Evolutionary conservation across 768 basidiomycete species (phyloP).

Genomic region (Sporobolomyces roseus): DNA sequence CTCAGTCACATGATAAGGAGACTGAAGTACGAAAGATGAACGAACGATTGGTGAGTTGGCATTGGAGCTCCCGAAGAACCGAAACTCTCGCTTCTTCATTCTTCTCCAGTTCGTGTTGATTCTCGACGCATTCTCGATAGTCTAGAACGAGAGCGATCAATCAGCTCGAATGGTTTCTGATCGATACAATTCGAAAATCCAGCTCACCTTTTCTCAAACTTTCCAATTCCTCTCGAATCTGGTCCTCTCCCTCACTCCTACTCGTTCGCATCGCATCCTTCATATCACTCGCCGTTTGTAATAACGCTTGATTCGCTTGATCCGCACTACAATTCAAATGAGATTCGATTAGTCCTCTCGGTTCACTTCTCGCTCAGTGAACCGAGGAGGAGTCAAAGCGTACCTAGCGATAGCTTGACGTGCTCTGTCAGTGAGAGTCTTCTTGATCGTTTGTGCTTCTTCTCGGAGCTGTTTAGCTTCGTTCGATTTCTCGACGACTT

Average conservation of each 20-base stretch:
- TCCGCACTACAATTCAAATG: not conserved
- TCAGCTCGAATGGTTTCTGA: too few species aligned
- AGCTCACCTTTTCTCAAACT: conserved; percentile 1
- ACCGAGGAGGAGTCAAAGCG: not conserved
- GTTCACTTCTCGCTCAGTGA: too few species aligned
- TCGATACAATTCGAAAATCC: too few species aligned
- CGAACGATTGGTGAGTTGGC: not conserved
- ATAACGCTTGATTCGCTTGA: not conserved
- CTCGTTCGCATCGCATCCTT: too few species aligned
- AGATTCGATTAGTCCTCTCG: not conserved
- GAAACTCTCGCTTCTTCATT: not conserved
- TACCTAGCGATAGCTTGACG: conserved; percentile 4
- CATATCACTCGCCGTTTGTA: too few species aligned
- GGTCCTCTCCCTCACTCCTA: too few species aligned
- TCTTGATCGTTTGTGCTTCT: conserved; percentile 20
- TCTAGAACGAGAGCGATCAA: not conserved
- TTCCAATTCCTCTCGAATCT: not conserved
- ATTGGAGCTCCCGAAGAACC: not conserved
- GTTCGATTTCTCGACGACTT: not conserved
- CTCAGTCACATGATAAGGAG: not conserved
- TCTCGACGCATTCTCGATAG: too few species aligned
- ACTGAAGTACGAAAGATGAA: too few species aligned
- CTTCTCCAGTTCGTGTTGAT: too few species aligned
- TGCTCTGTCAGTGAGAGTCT: not conserved
- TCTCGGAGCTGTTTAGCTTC: not conserved